Evolutionary conservation across 2,329 filamentous ascomycete genomes (phyloP).

Genomic region (Canariomyces notabilis): DNA sequence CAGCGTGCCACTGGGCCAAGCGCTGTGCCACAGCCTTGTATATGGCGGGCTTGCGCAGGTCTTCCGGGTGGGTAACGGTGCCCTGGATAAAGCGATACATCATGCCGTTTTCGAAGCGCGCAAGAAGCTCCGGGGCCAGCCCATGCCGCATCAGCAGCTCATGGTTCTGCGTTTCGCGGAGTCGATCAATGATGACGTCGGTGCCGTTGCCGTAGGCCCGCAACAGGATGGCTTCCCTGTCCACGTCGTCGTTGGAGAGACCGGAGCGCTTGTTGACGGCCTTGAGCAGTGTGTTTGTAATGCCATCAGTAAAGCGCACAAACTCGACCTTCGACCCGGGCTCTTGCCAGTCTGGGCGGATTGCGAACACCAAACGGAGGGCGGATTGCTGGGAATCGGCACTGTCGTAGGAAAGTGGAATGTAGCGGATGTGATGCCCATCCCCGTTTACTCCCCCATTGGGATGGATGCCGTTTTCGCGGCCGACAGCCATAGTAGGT

Average conservation of each 20-base stretch:
- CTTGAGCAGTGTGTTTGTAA: conserved; percentile 89
- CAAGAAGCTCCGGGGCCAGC: conserved; percentile 81
- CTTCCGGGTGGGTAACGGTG: conserved; percentile 70
- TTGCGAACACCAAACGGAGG: conserved; percentile 67
- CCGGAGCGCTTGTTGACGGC: conserved; percentile 64
- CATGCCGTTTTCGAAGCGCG: conserved; percentile 92
- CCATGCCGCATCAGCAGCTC: conserved; percentile 77
- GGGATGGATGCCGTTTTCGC: conserved; percentile 18
- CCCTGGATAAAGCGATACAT: conserved; percentile 89
- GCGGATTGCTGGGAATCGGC: conserved; percentile 74
- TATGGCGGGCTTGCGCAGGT: conserved; percentile 69
- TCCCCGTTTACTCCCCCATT: conserved; percentile 29
- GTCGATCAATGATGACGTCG: conserved; percentile 90
- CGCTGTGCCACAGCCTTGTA: conserved; percentile 79
- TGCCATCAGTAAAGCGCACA: conserved; percentile 91
- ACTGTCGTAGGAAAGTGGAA: conserved; percentile 74
- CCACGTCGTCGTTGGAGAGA: conserved; percentile 69
- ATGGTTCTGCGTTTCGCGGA: conserved; percentile 75
- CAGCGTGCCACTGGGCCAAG: conserved; percentile 90
- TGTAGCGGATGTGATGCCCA: conserved; percentile 51
- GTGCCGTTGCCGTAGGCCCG: conserved; percentile 93
- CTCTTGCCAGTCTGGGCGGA: conserved; percentile 74
- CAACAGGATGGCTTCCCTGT: conserved; percentile 80
- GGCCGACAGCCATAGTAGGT: conserved; percentile 22
- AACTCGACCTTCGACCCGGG: conserved; percentile 73